Base-by-base conservation (phyloP, 768 basidiomycete species). In the Wakefieldia striispora region DNA sequence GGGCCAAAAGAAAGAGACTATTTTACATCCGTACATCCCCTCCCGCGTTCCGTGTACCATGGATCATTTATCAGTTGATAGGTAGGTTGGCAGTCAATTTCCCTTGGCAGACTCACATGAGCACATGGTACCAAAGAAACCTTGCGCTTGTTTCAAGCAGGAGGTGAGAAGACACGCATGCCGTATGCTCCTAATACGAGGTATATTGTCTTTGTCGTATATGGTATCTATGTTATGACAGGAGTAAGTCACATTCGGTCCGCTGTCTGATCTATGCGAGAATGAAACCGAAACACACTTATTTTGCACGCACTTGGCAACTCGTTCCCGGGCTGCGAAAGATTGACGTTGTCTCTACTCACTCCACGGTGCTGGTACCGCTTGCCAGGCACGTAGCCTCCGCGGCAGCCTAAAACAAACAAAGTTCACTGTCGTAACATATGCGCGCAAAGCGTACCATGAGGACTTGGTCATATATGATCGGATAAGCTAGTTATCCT, bases 361-460 rank as follows among this genome's bases (percentile, higher is more conserved):
- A 59, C 62, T 67, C 60, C 67, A 64, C 24, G 45, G 47, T 55
- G 43, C 49, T 40, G 65, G 67, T 62, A 49, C 54, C 54, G 42
- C 16, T 42, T 14, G 39, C 44, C 47, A 54, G 57, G 54, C 38
- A 60, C 50, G 41, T 33, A 45, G 26, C 34, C 29, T 50, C 59
- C 59, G 59, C 61, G 66, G 58, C 54, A 46, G 43, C 50, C 19
- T 29, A 33, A 45, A 45, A 47, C 43, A 33, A 42, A 53, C 48
- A 46, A 49, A 24, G 19, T 46, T 45, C 5, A 35, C 33, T 42
- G 13, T 29, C 43, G 27, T 54, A 40, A 62, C 48, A 17, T 41
- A 53, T 35, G 40, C 34, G 46, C 41, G 13, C 45, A 43, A 42
- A 42, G 46, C 16, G 14, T 39, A 33, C 36, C 12, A 41, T 48